Evolutionary conservation across 768 basidiomycete genomes (phyloP), one percentile per base, ranked within the genome.

Genomic region (Kwoniella dendrophila): DNA sequence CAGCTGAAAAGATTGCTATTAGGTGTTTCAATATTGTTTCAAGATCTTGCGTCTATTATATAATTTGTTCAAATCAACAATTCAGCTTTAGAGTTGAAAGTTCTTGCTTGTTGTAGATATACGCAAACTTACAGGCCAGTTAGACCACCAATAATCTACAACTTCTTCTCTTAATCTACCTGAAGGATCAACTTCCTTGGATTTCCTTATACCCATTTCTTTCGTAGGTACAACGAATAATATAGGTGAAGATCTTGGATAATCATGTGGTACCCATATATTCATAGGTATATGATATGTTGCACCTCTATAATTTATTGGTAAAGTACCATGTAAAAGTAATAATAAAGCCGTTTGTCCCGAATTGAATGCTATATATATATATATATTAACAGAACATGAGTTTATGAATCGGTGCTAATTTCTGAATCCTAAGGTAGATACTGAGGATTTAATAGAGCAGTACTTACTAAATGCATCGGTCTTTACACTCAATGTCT

Each of bases 271-370:
- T 41, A 98, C 69, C 93, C 94, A 98, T 63, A 95, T 69, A 12
- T 89, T 86, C 70, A 99, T 80, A 3, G 96, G 96, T 70, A 98
- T 97, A 78, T 99, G 92, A 83, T 99, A 99, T 1, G 88, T 83
- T 0, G 86, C 81, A 1, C 82, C 80, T 50, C 88, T 84, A 81
- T 86, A 95, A 0, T 84, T 79, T 69, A 99, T 96, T 3, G 92
- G 93, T 0, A 99, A 82, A 4, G 97, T 85, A 10, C 96, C 96
- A 73, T 96, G 90, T 2, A 95, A 70, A 67, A 91, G 92, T 59
- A 98, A 86, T 27, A 99, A 84, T 18, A 97, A 83, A 73, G 94
- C 92, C 0, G 91, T 88, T 36, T 95, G 86, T 48, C 96, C 96
- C 67, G 96, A 92, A 78, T 99, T 92, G 81, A 90, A 93, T 0